Evolutionary conservation across 192 early-diverging fungal species (phyloP).

Genomic region (Cladochytrium replicatum): DNA sequence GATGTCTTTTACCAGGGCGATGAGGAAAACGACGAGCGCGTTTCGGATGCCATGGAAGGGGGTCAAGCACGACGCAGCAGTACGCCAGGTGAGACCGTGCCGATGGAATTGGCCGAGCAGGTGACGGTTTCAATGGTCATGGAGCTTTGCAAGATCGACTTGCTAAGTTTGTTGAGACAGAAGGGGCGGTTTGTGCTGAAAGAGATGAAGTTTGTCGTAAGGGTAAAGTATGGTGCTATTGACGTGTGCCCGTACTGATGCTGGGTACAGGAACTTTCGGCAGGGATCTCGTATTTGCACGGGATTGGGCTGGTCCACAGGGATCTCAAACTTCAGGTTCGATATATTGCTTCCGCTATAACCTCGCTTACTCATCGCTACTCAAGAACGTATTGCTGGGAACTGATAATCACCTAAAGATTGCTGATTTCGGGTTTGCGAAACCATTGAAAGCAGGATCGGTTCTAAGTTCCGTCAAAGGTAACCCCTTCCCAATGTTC

Average conservation of each 20-base stretch:
- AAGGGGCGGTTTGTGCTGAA: constrained; percentile 13
- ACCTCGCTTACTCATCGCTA: neutral
- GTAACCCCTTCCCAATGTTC: too few species aligned
- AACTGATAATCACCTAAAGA: constrained; percentile 13
- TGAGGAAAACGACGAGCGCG: too few species aligned
- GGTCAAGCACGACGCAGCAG: too few species aligned
- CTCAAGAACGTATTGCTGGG: constrained; percentile 23
- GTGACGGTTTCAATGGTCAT: constrained; percentile 23
- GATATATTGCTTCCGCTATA: neutral
- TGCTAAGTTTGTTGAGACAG: constrained; percentile 12
- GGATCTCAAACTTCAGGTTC: constrained; percentile 21
- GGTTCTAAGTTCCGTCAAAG: constrained; percentile 19
- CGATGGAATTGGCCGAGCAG: too few species aligned
- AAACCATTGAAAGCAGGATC: constrained; percentile 2
- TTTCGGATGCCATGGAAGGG: too few species aligned
- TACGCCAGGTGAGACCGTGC: too few species aligned
- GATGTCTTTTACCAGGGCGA: constrained; percentile 14
- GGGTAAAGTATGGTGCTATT: too few species aligned
- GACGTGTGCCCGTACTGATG: too few species aligned
- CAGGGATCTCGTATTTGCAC: constrained; percentile 19
- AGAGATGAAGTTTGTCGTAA: constrained; percentile 7
- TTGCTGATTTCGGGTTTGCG: constrained; percentile 29
- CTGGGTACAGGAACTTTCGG: constrained; percentile 2
- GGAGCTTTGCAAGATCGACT: constrained; percentile 17
- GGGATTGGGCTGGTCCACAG: constrained; percentile 14